phyloP scores from a whole-genome alignment of 345 rosid genomes.

The Rhizophora apiculata region DNA sequence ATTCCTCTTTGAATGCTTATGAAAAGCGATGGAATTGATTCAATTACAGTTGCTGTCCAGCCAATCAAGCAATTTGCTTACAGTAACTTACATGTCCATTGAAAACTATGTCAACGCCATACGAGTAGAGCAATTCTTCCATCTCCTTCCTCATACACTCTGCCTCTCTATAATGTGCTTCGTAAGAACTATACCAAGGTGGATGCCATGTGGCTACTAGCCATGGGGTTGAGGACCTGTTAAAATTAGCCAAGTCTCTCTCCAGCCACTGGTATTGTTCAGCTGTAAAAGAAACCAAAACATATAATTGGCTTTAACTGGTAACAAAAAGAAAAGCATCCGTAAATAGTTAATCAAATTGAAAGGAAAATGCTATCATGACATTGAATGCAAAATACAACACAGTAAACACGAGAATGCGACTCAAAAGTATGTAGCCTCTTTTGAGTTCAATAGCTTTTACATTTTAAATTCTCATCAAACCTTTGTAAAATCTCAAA shows the following conservation, averaged over 20 bases:
- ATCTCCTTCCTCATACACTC: constrained; percentile 82
- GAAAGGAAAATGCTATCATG: background rate
- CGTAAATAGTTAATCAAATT: background rate
- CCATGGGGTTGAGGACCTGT: constrained; percentile 85
- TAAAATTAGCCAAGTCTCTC: constrained; percentile 50
- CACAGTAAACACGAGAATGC: too few relatives aligned
- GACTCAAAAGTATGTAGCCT: too few relatives aligned
- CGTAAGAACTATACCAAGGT: constrained; percentile 88
- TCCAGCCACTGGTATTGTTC: constrained; percentile 85
- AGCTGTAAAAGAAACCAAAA: constrained; percentile 38
- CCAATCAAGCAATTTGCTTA: background rate
- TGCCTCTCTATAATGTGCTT: constrained; percentile 74
- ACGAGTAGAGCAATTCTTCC: constrained; percentile 67
- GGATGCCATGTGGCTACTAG: constrained; percentile 74
- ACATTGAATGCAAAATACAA: background rate
- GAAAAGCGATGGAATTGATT: background rate
- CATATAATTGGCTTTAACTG: background rate
- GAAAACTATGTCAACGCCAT: constrained; percentile 76
- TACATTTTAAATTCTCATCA: background rate
- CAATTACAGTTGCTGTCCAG: background rate
- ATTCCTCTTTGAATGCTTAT: too few relatives aligned
- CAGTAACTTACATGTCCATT: constrained; percentile 63
- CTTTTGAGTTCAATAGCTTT: background rate
- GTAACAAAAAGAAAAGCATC: background rate
- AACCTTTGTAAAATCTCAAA: background rate